These are phyloP conservation scores for Salvia miltiorrhiza DNA, from an alignment of 257 asterid species.

Conservation along the genomic window DNA sequence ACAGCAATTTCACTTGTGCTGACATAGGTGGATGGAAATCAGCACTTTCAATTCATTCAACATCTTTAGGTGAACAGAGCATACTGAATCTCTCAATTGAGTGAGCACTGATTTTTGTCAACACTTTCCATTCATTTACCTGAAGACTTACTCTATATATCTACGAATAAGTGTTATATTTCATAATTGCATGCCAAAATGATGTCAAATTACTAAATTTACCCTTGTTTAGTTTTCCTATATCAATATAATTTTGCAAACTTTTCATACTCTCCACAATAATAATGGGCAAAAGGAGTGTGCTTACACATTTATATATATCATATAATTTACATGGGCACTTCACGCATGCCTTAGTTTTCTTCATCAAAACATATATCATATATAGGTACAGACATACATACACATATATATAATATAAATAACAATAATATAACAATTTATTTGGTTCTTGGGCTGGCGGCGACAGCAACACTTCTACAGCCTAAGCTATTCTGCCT, in stretches of 20 bases:
- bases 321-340: conserved; percentile 25
- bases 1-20: not conserved
- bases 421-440: not conserved
- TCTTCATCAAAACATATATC: not conserved
- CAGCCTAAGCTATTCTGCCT: conserved; percentile 51
- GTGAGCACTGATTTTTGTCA: no score
- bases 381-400: not conserved
- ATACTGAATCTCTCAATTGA: no score
- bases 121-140: no score
- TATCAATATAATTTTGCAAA: no score
- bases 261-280: no score
- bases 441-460: conserved; percentile 52
- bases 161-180: no score
- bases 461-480: conserved; percentile 49
- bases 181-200: no score
- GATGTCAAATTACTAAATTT: no score
- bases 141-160: no score
- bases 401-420: conserved; percentile 4
- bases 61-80: no score
- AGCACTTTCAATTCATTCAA: not conserved
- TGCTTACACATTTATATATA: conserved; percentile 20
- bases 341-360: conserved; percentile 20
- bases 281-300: no score
- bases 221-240: no score
- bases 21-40: not conserved